Base-by-base conservation (phyloP, 2,329 filamentous ascomycete species). In the Colletotrichum simmondsii region DNA sequence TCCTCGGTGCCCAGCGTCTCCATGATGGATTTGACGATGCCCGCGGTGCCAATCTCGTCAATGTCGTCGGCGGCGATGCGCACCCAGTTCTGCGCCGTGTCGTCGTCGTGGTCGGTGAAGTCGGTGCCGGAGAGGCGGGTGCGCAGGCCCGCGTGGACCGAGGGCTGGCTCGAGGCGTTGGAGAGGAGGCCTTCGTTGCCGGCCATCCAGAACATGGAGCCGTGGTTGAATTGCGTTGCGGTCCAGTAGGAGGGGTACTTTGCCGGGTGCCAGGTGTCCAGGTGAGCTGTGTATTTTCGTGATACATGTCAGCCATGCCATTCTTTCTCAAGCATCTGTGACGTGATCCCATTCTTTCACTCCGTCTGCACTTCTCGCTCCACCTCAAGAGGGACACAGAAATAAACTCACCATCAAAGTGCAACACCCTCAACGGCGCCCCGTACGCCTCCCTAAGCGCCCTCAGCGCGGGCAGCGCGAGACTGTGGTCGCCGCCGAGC, bases 201-300 rank as follows among this genome's bases (percentile, higher is more conserved):
- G 6, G 95, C 95, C 76, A 96, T 89, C 93, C 94, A 96, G 87
- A 97, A 97, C 92, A 97, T 97, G 76, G 91, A 94, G 5, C 95
- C 95, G 82, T 98, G 95, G 79, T 92, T 97, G 85, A 97, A 97
- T 76, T 92, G 89, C 2, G 90, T 88, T 3, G 88, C 89, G 3
- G 79, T 78, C 95, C 95, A 98, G 68, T 92, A 91, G 19, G 89
- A 92, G 0, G 94, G 93, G 82, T 97, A 97, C 76, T 94, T 92
- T 28, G 87, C 89, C 2, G 94, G 94, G 80, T 96, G 92, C 94
- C 94, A 97, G 2, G 94, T 97, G 80, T 97, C 94, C 2, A 97
- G 87, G 80, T 97, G 94, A 24, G 84, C 85, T 80, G 22, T 7
- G n/a, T 12, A 6, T 19, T 49, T 46, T 32, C 42, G 19, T 10